Evolutionary conservation across 2,329 filamentous ascomycete species (phyloP), one percentile per base, ranked within the genome.

Genomic region (Colletotrichum tabaci): DNA sequence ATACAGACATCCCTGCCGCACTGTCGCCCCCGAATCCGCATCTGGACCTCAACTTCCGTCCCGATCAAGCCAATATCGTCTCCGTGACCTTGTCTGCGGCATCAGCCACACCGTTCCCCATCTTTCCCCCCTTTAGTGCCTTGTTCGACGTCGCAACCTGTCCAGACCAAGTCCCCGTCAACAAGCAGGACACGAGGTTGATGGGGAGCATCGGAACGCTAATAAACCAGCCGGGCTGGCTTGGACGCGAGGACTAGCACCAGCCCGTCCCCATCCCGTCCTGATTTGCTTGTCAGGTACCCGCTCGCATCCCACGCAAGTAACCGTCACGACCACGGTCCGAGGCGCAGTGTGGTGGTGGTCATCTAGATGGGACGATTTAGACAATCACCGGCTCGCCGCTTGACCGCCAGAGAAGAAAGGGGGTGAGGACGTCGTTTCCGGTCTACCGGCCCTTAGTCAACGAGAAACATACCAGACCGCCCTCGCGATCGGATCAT

Each of bases 231-330:
- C 16, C 61, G 38, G 18, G 21, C 50, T 40, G 9, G 47, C 10
- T 23, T 44, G 18, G 16, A 21, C 50, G 47, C 65, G 61, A 23
- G 47, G 52, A 62, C 47, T 62, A 67, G 57, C 57, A 67, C 42
- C 64, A 61, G 38, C 50, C 64, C 52, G 35, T 23, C 46, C 15
- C 21, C 35, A 60, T 44, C 44, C n/a, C 47, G 49, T 44, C 40
- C 40, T 30, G 23, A n/a, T 40, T 18, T 35, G 46, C 46, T 42
- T 26, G 49, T 60, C 68, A 68, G 68, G 65, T 62, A 68, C 68
- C 64, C 64, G 67, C 35, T 38, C 58, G 47, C 57, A 40, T 66
- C 55, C 49, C 56, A 50, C 42, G 26, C 62, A 55, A 49, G 40
- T 50, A 57, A 26, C 67, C 47, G 47, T 63, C 63, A 53, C 47